Evolutionary conservation across 192 early-diverging fungal species (phyloP), one percentile per base, ranked within the genome.

Genomic region (Mortierella alpina): DNA sequence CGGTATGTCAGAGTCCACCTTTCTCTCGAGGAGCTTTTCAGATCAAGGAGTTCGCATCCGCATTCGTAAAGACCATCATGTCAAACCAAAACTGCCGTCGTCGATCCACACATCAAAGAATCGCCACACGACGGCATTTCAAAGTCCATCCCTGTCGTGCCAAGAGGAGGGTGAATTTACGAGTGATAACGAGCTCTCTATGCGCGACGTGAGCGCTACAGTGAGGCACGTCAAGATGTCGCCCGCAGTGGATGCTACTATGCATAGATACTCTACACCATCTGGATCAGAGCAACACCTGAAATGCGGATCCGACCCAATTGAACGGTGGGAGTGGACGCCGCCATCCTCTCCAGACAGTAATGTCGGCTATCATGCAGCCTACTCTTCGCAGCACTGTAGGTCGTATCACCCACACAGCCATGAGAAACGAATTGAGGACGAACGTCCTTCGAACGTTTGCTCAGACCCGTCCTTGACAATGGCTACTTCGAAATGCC

Each of bases 21-120:
- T 89, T 59, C 82, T 98, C 52, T 94, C 95, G 13, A 88, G 94
- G 67, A 88, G 91, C 11, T 97, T 98, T 87, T 95, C 95, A 7
- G 95, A 98, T 66, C 97, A 98, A 71, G 97, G 97, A 4, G 89
- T 97, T 22, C 94, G 96, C 59, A 96, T 98, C 68, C 89, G 96
- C 39, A 95, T 97, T 55, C 86, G 96, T 11, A 98, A 97, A 70
- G 97, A 98, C 63, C 84, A 89, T 66, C 68, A 83, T 15, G 54
- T 84, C n/a, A 83, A 87, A 56, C 70, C 80, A 46, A 82, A 82
- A 48, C 47, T 54, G 18, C 45, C 48, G 14, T 8, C 57, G 15
- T 56, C 57, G 45, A 49, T n/a, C 39, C 49, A 53, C 3, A 41
- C 31, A 22, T 41, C 31, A 11, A 63, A 59, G 4, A 55, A 49